These are phyloP conservation scores for Teunomyces cretensis DNA, from an alignment of 805 yeast genomes.

Conservation along the genomic window DNA sequence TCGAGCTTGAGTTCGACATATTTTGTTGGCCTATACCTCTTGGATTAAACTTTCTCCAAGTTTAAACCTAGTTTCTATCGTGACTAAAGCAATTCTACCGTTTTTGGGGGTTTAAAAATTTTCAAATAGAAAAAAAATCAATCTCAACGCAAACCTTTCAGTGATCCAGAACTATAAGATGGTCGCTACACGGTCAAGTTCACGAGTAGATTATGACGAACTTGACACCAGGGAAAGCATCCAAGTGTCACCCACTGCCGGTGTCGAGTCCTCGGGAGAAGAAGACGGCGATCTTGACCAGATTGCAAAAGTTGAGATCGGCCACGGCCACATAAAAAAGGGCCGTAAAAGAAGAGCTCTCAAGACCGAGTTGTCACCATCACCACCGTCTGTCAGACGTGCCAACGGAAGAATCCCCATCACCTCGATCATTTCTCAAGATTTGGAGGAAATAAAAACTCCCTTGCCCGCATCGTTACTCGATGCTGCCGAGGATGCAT, in stretches of 20 bases:
- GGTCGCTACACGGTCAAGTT: conserved; percentile 4
- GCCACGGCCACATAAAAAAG: neutral
- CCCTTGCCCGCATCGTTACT: neutral
- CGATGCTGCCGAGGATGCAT: neutral
- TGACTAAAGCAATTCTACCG: neutral
- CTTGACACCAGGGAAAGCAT: neutral
- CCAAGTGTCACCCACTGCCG: neutral
- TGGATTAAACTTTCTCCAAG: too few species aligned
- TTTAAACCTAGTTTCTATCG: neutral
- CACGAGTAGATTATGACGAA: neutral
- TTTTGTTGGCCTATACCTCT: too few species aligned
- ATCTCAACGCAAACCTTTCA: neutral
- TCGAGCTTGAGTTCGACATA: too few species aligned
- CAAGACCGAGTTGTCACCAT: neutral
- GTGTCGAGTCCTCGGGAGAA: neutral
- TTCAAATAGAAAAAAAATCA: neutral
- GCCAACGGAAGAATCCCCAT: conserved; percentile 5
- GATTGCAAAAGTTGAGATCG: neutral
- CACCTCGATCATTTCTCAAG: conserved; percentile 5
- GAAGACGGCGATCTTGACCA: neutral
- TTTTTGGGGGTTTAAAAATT: neutral
- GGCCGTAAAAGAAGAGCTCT: neutral
- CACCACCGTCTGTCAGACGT: neutral
- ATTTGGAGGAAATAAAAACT: neutral
- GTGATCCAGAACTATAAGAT: neutral